Conservation (phyloP, 768 basidiomycete species). For the Postia placenta region DNA sequence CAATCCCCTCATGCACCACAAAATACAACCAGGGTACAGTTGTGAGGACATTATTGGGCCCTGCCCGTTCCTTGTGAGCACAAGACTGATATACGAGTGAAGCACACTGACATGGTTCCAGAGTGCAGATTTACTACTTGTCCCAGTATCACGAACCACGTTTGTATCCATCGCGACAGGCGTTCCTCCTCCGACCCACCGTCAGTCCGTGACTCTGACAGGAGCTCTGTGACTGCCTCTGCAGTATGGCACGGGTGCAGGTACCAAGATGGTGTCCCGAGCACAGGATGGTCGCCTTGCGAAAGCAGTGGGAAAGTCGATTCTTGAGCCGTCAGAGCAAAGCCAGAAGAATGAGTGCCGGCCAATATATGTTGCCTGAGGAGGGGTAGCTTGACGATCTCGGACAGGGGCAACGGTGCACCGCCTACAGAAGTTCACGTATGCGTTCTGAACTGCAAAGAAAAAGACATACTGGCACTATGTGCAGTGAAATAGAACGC, state of each 20-base stretch:
- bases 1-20: too few species aligned
- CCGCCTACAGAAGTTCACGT: conserved; percentile 56
- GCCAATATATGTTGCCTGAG: conserved; percentile 46
- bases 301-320: conserved; percentile 72
- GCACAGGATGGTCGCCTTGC: conserved; percentile 81
- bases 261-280: conserved; percentile 75
- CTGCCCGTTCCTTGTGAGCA: too few species aligned
- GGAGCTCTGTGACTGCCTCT: conserved; percentile 59
- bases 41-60: too few species aligned
- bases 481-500: conserved; percentile 77
- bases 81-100: too few species aligned
- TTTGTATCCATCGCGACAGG: conserved; percentile 52
- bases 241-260: conserved; percentile 83
- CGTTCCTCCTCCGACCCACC: conserved; percentile 26
- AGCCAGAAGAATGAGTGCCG: conserved; percentile 41
- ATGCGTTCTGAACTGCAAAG: too few species aligned
- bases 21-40: too few species aligned
- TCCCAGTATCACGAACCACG: conserved; percentile 75
- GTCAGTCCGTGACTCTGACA: conserved; percentile 39
- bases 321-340: conserved; percentile 43
- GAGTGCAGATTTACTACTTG: conserved; percentile 47
- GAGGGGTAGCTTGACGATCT: conserved; percentile 51
- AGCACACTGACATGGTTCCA: background rate
- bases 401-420: conserved; percentile 47
- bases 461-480: conserved; percentile 52